Percentiles rank a stretch among this genome's conserved stretches.
Evolutionary conservation across 2,329 filamentous ascomycete species (phyloP).

Genomic region (Neurospora crassa): DNA sequence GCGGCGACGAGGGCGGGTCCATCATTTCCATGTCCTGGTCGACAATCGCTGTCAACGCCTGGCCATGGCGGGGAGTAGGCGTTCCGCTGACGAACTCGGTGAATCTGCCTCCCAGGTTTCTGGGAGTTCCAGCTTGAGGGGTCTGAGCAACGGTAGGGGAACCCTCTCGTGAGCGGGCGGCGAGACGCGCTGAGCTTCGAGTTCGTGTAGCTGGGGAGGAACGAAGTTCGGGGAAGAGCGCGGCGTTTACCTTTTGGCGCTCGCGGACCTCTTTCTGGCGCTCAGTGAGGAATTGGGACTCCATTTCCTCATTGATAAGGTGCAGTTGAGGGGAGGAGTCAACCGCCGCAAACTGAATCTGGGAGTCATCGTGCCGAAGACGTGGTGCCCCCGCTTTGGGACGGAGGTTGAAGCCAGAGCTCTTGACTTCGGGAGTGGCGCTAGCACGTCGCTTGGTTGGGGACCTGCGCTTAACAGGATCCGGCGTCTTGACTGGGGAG

Average conservation of each 20-base stretch:
- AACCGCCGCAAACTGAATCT: conserved; percentile 66
- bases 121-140: conserved; percentile 33
- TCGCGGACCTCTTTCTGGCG: conserved; percentile 70
- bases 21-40: conserved; percentile 38
- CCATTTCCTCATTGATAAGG: conserved; percentile 33
- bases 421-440: conserved; percentile 18
- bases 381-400: conserved; percentile 27
- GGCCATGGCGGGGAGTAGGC: conserved; percentile 51
- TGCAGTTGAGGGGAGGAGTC: conserved; percentile 41
- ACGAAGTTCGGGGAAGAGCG: conserved; percentile 58
- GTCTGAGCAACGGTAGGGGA: conserved; percentile 2
- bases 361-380: conserved; percentile 70
- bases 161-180: not conserved
- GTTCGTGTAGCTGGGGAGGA: conserved; percentile 35
- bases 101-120: conserved; percentile 30
- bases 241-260: conserved; percentile 56
- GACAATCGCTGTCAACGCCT: conserved; percentile 31
- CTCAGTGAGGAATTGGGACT: conserved; percentile 70
- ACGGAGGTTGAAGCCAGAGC: conserved; percentile 23
- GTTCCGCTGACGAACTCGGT: conserved; percentile 49
- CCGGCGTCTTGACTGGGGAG: conserved; percentile 23
- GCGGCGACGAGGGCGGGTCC: conserved; percentile 50
- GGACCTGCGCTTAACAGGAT: conserved; percentile 24
- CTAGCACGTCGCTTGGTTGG: conserved; percentile 19
- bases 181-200: not conserved